Evolutionary conservation across 2,329 filamentous ascomycete species (phyloP).

Genomic region (Calonectria multiphialidica): DNA sequence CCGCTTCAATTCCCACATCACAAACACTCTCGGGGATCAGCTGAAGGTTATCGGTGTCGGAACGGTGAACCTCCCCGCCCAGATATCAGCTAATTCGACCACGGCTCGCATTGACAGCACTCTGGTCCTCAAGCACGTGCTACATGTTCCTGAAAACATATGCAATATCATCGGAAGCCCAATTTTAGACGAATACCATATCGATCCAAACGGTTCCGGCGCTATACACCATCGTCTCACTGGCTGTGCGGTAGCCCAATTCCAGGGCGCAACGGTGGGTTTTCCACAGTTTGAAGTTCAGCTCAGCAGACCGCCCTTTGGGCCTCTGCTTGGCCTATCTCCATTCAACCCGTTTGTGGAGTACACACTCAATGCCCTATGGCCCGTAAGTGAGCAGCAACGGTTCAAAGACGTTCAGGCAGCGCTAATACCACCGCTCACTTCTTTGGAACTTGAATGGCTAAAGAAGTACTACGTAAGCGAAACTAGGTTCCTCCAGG

Average conservation of each 20-base stretch:
- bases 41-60: constrained; percentile 12
- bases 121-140: constrained; percentile 31
- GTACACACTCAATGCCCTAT: background rate
- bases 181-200: background rate
- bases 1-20: background rate
- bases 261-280: background rate
- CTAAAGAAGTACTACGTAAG: background rate
- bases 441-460: background rate
- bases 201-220: background rate
- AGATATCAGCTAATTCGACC: background rate
- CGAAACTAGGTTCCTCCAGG: background rate
- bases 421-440: background rate
- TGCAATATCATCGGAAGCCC: constrained; percentile 16
- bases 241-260: background rate
- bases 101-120: background rate
- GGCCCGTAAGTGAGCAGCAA: background rate
- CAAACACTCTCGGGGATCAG: background rate
- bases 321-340: constrained; percentile 1
- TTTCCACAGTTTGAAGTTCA: background rate
- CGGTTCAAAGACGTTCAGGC: background rate
- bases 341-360: background rate
- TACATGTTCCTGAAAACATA: background rate
- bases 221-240: background rate
- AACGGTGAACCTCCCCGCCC: constrained; percentile 1
- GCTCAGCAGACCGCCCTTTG: constrained; percentile 9